Base-by-base conservation (phyloP, 2,329 filamentous ascomycete species). In the Rosellinia necatrix region DNA sequence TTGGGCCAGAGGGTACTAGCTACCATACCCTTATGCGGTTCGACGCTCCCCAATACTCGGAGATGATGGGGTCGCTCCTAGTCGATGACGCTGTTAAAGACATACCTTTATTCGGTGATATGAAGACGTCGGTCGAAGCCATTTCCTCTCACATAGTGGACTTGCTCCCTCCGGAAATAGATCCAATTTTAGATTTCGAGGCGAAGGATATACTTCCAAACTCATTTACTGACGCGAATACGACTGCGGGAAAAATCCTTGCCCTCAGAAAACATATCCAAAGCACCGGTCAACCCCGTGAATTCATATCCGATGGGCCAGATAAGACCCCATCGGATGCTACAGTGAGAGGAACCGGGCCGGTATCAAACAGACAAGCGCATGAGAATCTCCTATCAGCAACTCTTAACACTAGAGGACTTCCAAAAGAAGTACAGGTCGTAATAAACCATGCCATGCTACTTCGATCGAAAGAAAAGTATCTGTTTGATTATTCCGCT, bases 401-500 rank as follows among this genome's bases (percentile, higher is more conserved):
- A 1, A 75, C 79, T 10, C 67, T 75, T 22, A 73, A 78, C 37
- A 75, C 75, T 2, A 74, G 72, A 34, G 77, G 76, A 1, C 74
- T 84, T 4, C 78, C 82, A 0, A 74, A 74, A 35, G 75, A 81
- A 56, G 81, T 80, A 1, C 81, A 83, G 49, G 74, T 73, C 12
- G 69, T 82, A 6, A 66, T 85, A 10, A 81, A 87, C 58, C 81
- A 87, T 58, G 70, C 77, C 3, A 85, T 86, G 77, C 72, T 87
- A 8, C 71, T 83, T 32, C 81, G 85, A 13, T 82, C 84, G 6
- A 82, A 81, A 59, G 83, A 85, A 63, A 81, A 78, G 51, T 88
- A 88, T 59, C 72, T 87, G 0, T 86, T 88, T 58, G 77, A 92
- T 65, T 85, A 84, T 56, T 72, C 74, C 13, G 81, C 76, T 43